Conservation (phyloP, 164 flowering plant genomes). For the Hamamelis virginiana region DNA sequence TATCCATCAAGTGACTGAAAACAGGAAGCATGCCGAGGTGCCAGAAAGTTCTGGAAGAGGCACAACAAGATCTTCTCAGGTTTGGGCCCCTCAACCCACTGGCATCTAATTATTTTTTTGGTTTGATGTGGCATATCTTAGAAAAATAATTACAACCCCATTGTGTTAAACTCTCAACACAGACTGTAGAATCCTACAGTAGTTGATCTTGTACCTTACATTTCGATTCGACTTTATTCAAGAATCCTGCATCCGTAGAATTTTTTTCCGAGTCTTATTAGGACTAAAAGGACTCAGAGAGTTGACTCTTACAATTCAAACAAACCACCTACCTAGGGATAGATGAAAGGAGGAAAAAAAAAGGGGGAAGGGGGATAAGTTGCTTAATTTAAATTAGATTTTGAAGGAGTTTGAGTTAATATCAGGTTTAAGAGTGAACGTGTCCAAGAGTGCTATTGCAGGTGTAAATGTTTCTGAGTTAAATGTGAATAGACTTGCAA, state of each 20-base stretch:
- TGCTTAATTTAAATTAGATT: too few species aligned
- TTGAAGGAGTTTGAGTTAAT: too few species aligned
- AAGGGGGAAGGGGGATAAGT: too few species aligned
- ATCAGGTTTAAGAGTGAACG: too few species aligned
- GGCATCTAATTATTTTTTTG: neutral
- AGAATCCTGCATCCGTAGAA: neutral
- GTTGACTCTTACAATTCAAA: neutral
- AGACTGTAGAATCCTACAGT: neutral
- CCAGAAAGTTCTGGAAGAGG: conserved; percentile 41
- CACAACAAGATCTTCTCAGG: conserved; percentile 46
- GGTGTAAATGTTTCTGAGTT: too few species aligned
- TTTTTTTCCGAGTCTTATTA: neutral
- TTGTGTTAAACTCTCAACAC: neutral
- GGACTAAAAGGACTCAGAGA: neutral
- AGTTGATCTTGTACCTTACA: neutral
- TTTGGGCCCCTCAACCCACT: conserved; percentile 20
- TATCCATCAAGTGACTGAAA: conserved; percentile 17
- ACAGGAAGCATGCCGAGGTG: conserved; percentile 20
- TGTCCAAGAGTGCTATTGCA: too few species aligned
- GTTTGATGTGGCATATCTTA: neutral
- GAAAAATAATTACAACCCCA: neutral
- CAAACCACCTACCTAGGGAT: too few species aligned
- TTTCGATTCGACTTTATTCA: neutral
- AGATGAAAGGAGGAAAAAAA: neutral
- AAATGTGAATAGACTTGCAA: too few species aligned